These are phyloP conservation scores for Escovopsis sp. DNA, from an alignment of 2,329 filamentous ascomycete species.

Conservation along the genomic window DNA sequence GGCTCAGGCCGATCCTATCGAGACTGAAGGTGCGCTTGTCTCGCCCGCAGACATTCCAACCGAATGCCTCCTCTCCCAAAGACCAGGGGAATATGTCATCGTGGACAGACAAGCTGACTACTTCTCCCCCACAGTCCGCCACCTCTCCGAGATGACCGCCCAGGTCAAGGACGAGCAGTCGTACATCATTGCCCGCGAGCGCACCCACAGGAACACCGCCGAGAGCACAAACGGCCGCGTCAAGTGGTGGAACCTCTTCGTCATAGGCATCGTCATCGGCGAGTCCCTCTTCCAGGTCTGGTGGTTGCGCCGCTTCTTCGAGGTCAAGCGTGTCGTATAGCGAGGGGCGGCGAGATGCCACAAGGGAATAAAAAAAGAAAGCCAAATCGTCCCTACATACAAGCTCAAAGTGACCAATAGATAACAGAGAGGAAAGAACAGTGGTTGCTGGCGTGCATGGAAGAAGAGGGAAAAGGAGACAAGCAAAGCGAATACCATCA, in stretches of 20 bases:
- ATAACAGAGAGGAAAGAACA: no score
- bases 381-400: constrained; percentile 8
- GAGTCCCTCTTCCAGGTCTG: constrained; percentile 97
- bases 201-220: constrained; percentile 93
- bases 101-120: no score
- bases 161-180: constrained; percentile 96
- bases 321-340: constrained; percentile 57
- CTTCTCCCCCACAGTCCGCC: constrained; percentile 43
- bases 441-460: no score
- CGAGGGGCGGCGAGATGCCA: background rate
- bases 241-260: constrained; percentile 99
- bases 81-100: no score
- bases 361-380: background rate
- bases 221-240: constrained; percentile 95
- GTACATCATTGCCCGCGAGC: constrained; percentile 90
- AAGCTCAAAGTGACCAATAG: no score
- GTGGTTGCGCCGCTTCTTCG: constrained; percentile 98
- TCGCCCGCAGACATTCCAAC: background rate
- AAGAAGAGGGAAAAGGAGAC: no score
- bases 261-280: constrained; percentile 73
- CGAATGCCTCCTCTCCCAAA: constrained; percentile 6
- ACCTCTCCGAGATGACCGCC: constrained; percentile 68
- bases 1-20: constrained; percentile 70
- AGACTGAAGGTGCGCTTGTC: constrained; percentile 58
- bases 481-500: no score